Evolutionary conservation across 1,284 basidiomycete species (phyloP).

Genomic region (Marasmius fiardii): DNA sequence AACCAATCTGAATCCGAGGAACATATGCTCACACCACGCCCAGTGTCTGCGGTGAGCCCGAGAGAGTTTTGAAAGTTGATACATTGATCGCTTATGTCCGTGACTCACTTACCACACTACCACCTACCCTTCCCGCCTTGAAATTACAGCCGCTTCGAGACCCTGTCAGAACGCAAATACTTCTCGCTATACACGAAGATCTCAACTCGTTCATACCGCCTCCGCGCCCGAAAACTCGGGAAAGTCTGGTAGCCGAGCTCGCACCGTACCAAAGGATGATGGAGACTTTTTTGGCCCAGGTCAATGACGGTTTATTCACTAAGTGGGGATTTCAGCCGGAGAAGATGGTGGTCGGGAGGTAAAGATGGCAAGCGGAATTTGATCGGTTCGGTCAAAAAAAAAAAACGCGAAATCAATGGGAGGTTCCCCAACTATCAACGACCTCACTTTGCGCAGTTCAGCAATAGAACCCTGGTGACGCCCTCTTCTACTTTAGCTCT

Average conservation of each 20-base stretch:
- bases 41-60: neutral
- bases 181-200: conserved; percentile 8
- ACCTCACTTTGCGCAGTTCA: too few species aligned
- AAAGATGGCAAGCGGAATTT: neutral
- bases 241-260: conserved; percentile 21
- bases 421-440: too few species aligned
- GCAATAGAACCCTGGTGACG: too few species aligned
- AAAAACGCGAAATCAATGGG: too few species aligned
- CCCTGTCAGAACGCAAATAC: neutral
- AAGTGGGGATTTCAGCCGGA: conserved; percentile 1
- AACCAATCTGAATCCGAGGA: neutral
- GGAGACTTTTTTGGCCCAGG: conserved; percentile 7
- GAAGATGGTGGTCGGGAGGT: neutral
- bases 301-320: neutral
- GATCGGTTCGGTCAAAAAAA: too few species aligned
- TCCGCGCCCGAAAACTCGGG: conserved; percentile 14
- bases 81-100: neutral
- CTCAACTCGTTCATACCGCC: conserved; percentile 11
- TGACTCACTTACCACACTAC: neutral
- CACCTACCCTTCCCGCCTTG: neutral
- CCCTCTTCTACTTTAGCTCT: too few species aligned
- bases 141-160: neutral
- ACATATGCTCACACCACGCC: neutral
- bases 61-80: too few species aligned
- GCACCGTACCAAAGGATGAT: conserved; percentile 18